A percentile compares a stretch with the other conserved stretches of the same genome.
phyloP scores from a whole-genome alignment of 768 basidiomycete genomes.

The Imleria badia region DNA sequence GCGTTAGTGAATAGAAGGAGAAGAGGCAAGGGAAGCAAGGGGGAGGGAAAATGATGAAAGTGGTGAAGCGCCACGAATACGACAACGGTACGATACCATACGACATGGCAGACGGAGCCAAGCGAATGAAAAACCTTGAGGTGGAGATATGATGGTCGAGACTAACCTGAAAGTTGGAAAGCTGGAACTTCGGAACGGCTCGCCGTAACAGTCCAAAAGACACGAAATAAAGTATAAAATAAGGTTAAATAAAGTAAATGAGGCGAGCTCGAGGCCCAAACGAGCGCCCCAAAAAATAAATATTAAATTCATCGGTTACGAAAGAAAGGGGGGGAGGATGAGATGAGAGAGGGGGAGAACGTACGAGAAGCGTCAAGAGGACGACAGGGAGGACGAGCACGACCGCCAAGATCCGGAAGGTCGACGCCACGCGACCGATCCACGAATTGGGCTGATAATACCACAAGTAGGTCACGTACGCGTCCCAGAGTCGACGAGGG shows the following conservation, averaged over 20 bases:
- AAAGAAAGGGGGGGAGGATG: conserved; percentile 4
- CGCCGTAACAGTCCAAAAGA: conserved; percentile 7
- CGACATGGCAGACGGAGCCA: not conserved
- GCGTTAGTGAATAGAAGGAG: conserved; percentile 11
- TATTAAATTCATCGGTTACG: conserved; percentile 8
- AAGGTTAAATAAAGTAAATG: conserved; percentile 7
- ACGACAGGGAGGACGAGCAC: conserved; percentile 49
- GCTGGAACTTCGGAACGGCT: conserved; percentile 11
- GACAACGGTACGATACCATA: conserved; percentile 2
- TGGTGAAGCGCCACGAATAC: not conserved
- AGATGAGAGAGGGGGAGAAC: conserved; percentile 23
- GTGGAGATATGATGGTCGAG: conserved; percentile 18
- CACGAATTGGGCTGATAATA: conserved; percentile 62
- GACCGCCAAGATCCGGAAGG: conserved; percentile 62
- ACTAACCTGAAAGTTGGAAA: not conserved
- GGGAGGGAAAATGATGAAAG: not conserved
- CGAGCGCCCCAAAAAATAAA: not conserved
- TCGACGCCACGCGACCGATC: conserved; percentile 63
- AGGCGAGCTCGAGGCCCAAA: not conserved
- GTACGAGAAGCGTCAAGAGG: conserved; percentile 65
- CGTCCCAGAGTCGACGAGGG: conserved; percentile 52
- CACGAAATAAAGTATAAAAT: conserved; percentile 2
- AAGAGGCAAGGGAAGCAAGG: not conserved
- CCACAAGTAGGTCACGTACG: conserved; percentile 64
- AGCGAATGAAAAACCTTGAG: not conserved